phyloP scores from a whole-genome alignment of 441 rosid genomes.

The Populus hybrid region DNA sequence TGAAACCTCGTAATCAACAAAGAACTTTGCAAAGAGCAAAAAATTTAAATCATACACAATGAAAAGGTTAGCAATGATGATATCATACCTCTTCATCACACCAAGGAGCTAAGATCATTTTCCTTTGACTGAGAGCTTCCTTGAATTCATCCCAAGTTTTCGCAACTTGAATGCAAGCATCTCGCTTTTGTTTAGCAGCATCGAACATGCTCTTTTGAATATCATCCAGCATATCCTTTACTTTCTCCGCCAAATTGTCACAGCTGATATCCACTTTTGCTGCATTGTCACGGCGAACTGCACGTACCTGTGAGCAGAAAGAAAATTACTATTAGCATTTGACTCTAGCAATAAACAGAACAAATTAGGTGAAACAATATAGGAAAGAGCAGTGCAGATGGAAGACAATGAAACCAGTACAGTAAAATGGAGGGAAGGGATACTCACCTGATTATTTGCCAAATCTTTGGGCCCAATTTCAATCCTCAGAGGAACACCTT shows the following conservation, averaged over 20 bases:
- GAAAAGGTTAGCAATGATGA: not conserved
- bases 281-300: conserved; percentile 88
- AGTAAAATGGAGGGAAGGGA: conserved; percentile 1
- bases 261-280: conserved; percentile 68
- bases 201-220: conserved; percentile 71
- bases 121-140: conserved; percentile 72
- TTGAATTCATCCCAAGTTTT: conserved; percentile 90
- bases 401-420: conserved; percentile 8
- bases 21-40: not conserved
- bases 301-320: conserved; percentile 58
- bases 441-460: conserved; percentile 72
- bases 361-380: not conserved
- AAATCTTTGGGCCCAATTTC: conserved; percentile 97
- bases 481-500: conserved; percentile 95
- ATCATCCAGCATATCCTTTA: conserved; percentile 50
- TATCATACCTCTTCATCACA: conserved; percentile 79
- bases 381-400: not conserved
- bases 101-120: conserved; percentile 98
- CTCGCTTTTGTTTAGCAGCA: conserved; percentile 70
- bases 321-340: conserved; percentile 7
- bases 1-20: not conserved
- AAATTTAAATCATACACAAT: not conserved
- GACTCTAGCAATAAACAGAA: not conserved
- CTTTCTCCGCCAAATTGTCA: conserved; percentile 60
- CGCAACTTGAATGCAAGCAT: conserved; percentile 65